Base-by-base conservation (phyloP, 805 yeast species). In the Starmera pachycereana region DNA sequence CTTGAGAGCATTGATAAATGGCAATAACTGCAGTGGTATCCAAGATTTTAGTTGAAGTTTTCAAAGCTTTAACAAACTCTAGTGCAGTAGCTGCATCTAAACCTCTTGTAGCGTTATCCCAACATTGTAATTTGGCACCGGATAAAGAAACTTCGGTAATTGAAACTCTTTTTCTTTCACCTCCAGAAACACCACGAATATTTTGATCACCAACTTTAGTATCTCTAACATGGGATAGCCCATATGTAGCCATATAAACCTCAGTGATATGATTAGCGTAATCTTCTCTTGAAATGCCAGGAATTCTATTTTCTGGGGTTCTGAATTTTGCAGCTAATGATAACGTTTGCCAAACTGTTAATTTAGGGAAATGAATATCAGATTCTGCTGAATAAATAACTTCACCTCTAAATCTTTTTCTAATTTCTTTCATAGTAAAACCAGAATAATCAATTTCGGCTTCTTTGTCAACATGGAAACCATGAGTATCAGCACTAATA, bases 341-440 rank as follows among this genome's bases (percentile, higher is more conserved):
- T 41, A 80, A 65, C 5, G 88, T 80, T 53, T 78, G 74, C 40
- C 76, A 77, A 22, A 81, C 88, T 2, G 79, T 71, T 51, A 80
- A 58, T 46, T 77, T 78, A 2, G 87, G 84, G 61, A 78, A 76
- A 60, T 81, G 88, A 36, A 62, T 57, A 56, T 81, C 88, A 13
- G 74, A 59, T 56, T 80, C 88, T 11, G 85, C 84, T 49, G 77
- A 75, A 56, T 77, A 81, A 13, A 78, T 72, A 34, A 80, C 82
- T 44, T 81, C 85, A 52, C 87, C 86, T 49, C 85, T 63, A 52
- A 64, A 76, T 48, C 75, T 71, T 12, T 63, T 63, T 27, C 50
- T 58, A 37, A 79, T 72, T 14, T 76, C 81, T 3, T 56, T 39
- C 27, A 71, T 72, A 3, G 71, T 47, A n/a, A 78, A 53, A 10